These are phyloP conservation scores for Flaveria floridana DNA, from an alignment of 140 eudicot species.

Conservation along the genomic window DNA sequence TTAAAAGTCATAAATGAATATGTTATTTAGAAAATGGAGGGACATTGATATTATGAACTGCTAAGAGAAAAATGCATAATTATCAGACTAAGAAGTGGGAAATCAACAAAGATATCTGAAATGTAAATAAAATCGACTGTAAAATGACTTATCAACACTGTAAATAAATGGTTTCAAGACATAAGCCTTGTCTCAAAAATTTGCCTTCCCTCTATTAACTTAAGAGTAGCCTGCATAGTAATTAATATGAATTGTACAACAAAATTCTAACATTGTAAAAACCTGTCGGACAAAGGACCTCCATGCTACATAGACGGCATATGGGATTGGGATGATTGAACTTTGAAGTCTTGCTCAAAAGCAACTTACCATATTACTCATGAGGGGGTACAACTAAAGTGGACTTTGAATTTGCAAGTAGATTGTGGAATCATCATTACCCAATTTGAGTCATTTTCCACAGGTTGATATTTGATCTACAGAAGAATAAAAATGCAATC, in stretches of 20 bases:
- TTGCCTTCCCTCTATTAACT: too few species aligned
- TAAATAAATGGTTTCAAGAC: not conserved
- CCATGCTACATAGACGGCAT: not conserved
- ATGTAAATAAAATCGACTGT: too few species aligned
- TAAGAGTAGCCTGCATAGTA: too few species aligned
- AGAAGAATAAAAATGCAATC: constrained; percentile 12
- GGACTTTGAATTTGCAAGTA: constrained; percentile 31
- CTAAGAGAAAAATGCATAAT: too few species aligned
- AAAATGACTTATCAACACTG: too few species aligned
- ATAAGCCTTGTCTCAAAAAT: not conserved
- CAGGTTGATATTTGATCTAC: constrained; percentile 30
- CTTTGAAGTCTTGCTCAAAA: not conserved
- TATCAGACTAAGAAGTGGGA: too few species aligned
- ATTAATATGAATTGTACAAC: too few species aligned
- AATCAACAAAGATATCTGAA: too few species aligned
- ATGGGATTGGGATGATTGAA: not conserved
- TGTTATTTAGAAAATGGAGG: too few species aligned
- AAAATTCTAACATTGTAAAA: not conserved
- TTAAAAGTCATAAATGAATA: too few species aligned
- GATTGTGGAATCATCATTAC: constrained; percentile 31
- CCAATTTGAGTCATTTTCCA: constrained; percentile 29
- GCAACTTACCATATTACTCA: constrained; percentile 52
- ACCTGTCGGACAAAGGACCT: not conserved
- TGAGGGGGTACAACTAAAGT: constrained; percentile 18
- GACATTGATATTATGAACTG: too few species aligned